Evolutionary conservation across 257 asterid species (phyloP).

Genomic region (Craterostigma plantagineum): DNA sequence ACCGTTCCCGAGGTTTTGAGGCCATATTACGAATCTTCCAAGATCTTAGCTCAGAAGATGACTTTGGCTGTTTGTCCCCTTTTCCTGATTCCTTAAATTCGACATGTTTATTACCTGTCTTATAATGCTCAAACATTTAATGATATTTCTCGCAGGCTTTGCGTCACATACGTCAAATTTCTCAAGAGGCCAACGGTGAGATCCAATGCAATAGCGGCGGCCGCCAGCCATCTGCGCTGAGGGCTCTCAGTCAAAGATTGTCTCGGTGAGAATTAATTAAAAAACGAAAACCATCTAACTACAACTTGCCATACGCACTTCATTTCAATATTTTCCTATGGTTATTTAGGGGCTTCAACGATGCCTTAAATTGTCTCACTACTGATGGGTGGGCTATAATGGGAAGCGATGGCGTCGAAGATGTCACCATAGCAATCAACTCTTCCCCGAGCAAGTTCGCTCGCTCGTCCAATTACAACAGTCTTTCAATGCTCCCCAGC

Average conservation of each 20-base stretch:
- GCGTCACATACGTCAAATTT: slow-evolving; percentile 76
- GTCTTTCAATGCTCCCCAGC: slow-evolving; percentile 53
- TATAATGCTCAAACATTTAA: neutral
- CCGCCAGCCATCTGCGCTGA: slow-evolving; percentile 77
- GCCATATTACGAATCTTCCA: slow-evolving; percentile 96
- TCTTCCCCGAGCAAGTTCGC: slow-evolving; percentile 65
- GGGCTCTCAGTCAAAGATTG: slow-evolving; percentile 74
- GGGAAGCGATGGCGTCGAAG: slow-evolving; percentile 78
- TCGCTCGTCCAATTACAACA: slow-evolving; percentile 40
- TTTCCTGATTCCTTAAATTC: neutral
- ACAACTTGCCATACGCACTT: too few species aligned
- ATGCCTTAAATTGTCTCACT: slow-evolving; percentile 85
- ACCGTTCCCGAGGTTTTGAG: slow-evolving; percentile 89
- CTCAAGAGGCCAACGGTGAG: slow-evolving; percentile 88
- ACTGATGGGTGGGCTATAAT: slow-evolving; percentile 91
- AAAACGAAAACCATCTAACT: neutral
- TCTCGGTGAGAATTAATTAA: slow-evolving; percentile 38
- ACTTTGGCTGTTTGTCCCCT: slow-evolving; percentile 57
- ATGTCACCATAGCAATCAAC: slow-evolving; percentile 66
- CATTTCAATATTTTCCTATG: slow-evolving; percentile 1
- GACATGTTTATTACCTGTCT: neutral
- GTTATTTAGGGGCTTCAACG: slow-evolving; percentile 75
- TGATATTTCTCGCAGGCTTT: slow-evolving; percentile 35
- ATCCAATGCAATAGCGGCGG: slow-evolving; percentile 61
- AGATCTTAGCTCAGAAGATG: slow-evolving; percentile 86